These are phyloP conservation scores for Ogataea trehaloabstinens DNA, from an alignment of 805 yeast genomes.

Conservation along the genomic window DNA sequence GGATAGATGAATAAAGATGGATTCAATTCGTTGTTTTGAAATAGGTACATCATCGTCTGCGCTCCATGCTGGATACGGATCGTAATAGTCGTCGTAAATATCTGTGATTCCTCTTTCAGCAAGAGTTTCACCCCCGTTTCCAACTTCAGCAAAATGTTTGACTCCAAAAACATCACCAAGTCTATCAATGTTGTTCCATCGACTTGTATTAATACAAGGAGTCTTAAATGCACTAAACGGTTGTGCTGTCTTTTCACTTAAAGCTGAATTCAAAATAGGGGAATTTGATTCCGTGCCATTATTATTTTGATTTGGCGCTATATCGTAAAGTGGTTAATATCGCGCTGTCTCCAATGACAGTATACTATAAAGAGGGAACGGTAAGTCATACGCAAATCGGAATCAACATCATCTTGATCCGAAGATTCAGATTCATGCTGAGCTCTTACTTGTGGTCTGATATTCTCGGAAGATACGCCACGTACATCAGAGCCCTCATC, in stretches of 20 bases:
- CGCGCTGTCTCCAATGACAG: neutral
- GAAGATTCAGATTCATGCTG: constrained; percentile 3
- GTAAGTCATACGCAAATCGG: constrained; percentile 17
- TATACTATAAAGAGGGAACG: neutral
- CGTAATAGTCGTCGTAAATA: constrained; percentile 41
- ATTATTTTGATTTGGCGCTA: constrained; percentile 19
- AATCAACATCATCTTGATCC: constrained; percentile 9
- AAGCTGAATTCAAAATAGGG: constrained; percentile 23
- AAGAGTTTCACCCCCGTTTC: constrained; percentile 33
- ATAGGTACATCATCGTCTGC: constrained; percentile 44
- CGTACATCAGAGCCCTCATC: constrained; percentile 9
- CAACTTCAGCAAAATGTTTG: constrained; percentile 26
- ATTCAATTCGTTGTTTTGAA: constrained; percentile 51
- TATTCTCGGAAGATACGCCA: constrained; percentile 2
- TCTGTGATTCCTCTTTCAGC: constrained; percentile 38
- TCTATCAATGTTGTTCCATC: constrained; percentile 42
- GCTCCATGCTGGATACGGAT: constrained; percentile 56
- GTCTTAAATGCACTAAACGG: constrained; percentile 45
- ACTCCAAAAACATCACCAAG: constrained; percentile 33
- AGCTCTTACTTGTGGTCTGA: constrained; percentile 5
- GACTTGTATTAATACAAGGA: constrained; percentile 39
- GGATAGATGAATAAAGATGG: constrained; percentile 50
- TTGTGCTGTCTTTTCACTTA: constrained; percentile 29
- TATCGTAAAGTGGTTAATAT: constrained; percentile 3
- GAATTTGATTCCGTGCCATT: constrained; percentile 13